Evolutionary conservation across 306 rosid species (phyloP).

Genomic region (Trifolium repens): DNA sequence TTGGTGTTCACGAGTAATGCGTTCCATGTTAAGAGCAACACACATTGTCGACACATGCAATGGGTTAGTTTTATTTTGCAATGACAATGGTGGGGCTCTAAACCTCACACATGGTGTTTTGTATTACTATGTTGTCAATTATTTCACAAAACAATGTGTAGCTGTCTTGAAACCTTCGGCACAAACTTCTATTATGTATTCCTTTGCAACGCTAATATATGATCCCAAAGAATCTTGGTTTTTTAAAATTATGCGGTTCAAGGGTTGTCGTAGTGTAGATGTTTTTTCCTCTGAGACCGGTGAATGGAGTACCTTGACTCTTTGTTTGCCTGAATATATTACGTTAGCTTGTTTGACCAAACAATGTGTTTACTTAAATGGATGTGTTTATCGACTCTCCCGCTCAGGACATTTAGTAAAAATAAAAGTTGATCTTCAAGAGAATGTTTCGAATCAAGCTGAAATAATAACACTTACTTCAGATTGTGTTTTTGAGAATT

Average conservation of each 20-base stretch:
- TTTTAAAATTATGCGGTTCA: slow-evolving; percentile 3
- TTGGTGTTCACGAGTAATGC: not conserved
- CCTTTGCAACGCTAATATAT: slow-evolving; percentile 14
- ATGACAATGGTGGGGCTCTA: not conserved
- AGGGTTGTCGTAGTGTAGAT: not conserved
- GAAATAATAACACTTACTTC: not conserved
- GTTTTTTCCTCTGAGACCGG: slow-evolving; percentile 21
- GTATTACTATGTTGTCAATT: not conserved
- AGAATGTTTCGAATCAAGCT: not conserved
- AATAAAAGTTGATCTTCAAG: not conserved
- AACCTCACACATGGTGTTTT: not conserved
- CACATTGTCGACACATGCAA: not conserved
- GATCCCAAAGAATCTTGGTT: slow-evolving; percentile 8
- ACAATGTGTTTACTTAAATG: not conserved
- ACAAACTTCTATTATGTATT: not conserved
- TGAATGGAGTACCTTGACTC: not conserved
- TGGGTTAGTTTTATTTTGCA: not conserved
- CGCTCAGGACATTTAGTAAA: not conserved
- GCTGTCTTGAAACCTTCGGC: not conserved
- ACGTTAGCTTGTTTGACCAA: not conserved
- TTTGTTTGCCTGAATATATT: not conserved
- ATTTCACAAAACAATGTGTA: slow-evolving; percentile 10
- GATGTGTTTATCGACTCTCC: not conserved
- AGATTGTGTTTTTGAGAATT: no score
- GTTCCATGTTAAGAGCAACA: not conserved